Evolutionary conservation across 2,329 filamentous ascomycete species (phyloP), one percentile per base, ranked within the genome.

Genomic region (Aurifilum marmelostoma): DNA sequence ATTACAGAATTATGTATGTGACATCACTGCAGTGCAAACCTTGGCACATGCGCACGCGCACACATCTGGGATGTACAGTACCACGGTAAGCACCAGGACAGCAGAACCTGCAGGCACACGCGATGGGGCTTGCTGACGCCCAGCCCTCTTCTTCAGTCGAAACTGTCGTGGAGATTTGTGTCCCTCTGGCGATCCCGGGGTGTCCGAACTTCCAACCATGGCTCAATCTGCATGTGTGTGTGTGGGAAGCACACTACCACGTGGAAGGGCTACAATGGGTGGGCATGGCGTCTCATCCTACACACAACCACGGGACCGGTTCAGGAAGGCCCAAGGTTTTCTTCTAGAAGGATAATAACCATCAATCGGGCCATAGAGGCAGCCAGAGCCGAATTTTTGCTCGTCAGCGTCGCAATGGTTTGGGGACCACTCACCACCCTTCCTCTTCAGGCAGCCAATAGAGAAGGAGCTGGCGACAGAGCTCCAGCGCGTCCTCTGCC

Each of bases 361-460:
- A n/a, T n/a, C 43, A n/a, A 41, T 12, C 16, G 37, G 59, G 37
- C 43, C 7, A 47, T 18, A 62, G 59, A 29, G 34, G 34, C 21
- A 62, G 59, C 34, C 37, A 43, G 34, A 43, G 59, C 37, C 37
- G 59, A 41, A 21, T 27, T 41, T 61, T 62, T 37, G 21, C 43
- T 24, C n/a, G 37, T 62, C 59, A 62, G 59, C 59, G 59, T 62
- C 37, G 37, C n/a, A 62, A 18, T 16, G 56, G 24, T 24, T 43
- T 14, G 34, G 43, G 43, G 18, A n/a, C n/a, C 43, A n/a, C n/a
- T 21, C n/a, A 18, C 43, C 18, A 8, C 27, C 21, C 39, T 27
- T 34, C 8, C 18, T 18, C n/a, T 24, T 62, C 3, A 21, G n/a
- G 32, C 32, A 37, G 56, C 56, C 56, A 59, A 62, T 62, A 24